phyloP scores from a whole-genome alignment of 805 yeast species.

The Barnettozyma pratensis region DNA sequence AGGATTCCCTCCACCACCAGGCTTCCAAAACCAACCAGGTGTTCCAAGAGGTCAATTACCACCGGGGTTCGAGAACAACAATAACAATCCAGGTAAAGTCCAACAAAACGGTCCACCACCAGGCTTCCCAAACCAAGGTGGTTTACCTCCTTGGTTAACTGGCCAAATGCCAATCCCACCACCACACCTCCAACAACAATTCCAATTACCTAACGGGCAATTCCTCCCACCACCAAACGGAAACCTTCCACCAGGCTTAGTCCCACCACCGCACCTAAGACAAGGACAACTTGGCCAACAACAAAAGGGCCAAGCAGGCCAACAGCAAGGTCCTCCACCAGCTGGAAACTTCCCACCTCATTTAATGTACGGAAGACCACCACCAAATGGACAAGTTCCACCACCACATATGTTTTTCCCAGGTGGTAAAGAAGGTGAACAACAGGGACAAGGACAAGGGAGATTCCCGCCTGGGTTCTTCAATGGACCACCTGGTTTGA shows the following conservation, averaged over 20 bases:
- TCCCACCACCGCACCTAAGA: constrained; percentile 16
- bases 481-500: constrained; percentile 18
- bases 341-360: constrained; percentile 10
- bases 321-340: constrained; percentile 6
- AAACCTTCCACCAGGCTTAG: constrained; percentile 13
- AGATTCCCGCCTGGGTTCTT: constrained; percentile 23
- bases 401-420: constrained; percentile 10
- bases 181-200: constrained; percentile 7
- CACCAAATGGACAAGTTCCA: constrained; percentile 7
- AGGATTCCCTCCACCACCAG: constrained; percentile 9
- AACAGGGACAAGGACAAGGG: constrained; percentile 6
- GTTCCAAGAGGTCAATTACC: constrained; percentile 12
- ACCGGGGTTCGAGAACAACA: constrained; percentile 13
- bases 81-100: constrained; percentile 3
- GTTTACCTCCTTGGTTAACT: constrained; percentile 14
- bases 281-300: constrained; percentile 5
- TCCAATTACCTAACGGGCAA: constrained; percentile 11
- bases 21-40: constrained; percentile 6
- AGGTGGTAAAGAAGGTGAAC: constrained; percentile 11
- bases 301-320: constrained; percentile 6
- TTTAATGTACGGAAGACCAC: constrained; percentile 5
- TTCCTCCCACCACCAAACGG: constrained; percentile 16
- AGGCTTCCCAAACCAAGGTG: constrained; percentile 15
- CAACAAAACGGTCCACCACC: constrained; percentile 17
- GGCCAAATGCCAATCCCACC: constrained; percentile 9